A percentile compares a stretch with the other conserved stretches of the same genome.
phyloP scores from a whole-genome alignment of 2,329 filamentous ascomycete genomes.

The Talaromyces sp. region DNA sequence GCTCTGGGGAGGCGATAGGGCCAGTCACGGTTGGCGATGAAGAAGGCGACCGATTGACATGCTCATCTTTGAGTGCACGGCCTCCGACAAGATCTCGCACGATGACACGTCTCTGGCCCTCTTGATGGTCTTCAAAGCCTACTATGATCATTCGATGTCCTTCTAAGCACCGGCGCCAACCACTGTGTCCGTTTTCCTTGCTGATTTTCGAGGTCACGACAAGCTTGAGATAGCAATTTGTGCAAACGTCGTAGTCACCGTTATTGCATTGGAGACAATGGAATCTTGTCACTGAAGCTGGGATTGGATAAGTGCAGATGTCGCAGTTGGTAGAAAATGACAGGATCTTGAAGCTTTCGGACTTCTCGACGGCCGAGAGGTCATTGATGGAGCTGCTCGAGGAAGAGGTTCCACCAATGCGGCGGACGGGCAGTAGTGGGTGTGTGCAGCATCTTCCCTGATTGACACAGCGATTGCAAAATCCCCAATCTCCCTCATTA shows the following conservation, averaged over 20 bases:
- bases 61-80: conserved; percentile 64
- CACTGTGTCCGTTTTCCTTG: conserved; percentile 72
- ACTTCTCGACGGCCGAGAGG: conserved; percentile 38
- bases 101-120: conserved; percentile 69
- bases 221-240: conserved; percentile 72
- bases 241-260: conserved; percentile 89
- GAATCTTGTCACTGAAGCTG: conserved; percentile 68
- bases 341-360: conserved; percentile 65
- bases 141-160: conserved; percentile 85
- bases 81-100: conserved; percentile 78
- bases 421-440: conserved; percentile 73
- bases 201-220: conserved; percentile 67
- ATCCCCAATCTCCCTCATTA: conserved; percentile 94
- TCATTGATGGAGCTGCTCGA: conserved; percentile 27
- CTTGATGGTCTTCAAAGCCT: conserved; percentile 70
- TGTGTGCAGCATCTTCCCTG: conserved; percentile 81
- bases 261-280: conserved; percentile 78
- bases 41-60: conserved; percentile 37
- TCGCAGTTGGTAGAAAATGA: conserved; percentile 78
- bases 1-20: conserved; percentile 34
- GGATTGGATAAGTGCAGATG: conserved; percentile 73
- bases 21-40: conserved; percentile 15
- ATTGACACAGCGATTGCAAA: conserved; percentile 85
- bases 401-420: conserved; percentile 45
- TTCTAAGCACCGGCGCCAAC: conserved; percentile 80